Base-by-base conservation (phyloP, 768 basidiomycete genomes). In the Podaxis mareebaensis region DNA sequence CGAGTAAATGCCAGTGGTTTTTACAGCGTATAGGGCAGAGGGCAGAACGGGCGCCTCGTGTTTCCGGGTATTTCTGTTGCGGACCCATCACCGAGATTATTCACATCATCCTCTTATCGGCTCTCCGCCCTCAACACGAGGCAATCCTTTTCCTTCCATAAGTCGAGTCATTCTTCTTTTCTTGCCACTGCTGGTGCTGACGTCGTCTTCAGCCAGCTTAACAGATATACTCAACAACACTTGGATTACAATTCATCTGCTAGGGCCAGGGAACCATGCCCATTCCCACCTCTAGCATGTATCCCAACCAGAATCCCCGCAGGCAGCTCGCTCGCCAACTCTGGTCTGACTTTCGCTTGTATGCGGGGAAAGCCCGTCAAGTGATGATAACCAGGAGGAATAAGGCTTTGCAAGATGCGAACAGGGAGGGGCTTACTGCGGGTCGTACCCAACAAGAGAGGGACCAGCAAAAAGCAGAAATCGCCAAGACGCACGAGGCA, bases 111-210 rank as follows among this genome's bases (percentile, higher is more conserved):
- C 44, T 58, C 44, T 58, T 49, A 49, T 58, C 74, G 72, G 64
- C 68, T 72, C 72, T 69, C 69, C 74, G 67, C 73, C 74, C 67
- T 57, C 70, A 72, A 74, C 78, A 78, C 78, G 78, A 78, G 78
- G 78, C 78, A 59, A 63, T 70, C 72, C 68, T 70, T 72, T 74
- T 75, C 60, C 69, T 65, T 67, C 70, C 65, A 68, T 69, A 66
- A 68, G 67, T 68, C 58, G 63, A 68, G 68, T 60, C 69, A 69
- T 73, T 72, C 73, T 70, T 69, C 67, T 66, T 67, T 70, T 72
- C 70, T 71, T 73, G 71, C 72, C 71, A 72, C 67, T 71, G 67
- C 71, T 67, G 26, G 49, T 11, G 68, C 66, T 72, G 64, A 67
- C 65, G 64, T 60, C 58, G 64, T 55, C 66, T 59, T 69, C 52